Conservation (phyloP, 2,329 filamentous ascomycete genomes). For the Fusarium vanettenii region DNA sequence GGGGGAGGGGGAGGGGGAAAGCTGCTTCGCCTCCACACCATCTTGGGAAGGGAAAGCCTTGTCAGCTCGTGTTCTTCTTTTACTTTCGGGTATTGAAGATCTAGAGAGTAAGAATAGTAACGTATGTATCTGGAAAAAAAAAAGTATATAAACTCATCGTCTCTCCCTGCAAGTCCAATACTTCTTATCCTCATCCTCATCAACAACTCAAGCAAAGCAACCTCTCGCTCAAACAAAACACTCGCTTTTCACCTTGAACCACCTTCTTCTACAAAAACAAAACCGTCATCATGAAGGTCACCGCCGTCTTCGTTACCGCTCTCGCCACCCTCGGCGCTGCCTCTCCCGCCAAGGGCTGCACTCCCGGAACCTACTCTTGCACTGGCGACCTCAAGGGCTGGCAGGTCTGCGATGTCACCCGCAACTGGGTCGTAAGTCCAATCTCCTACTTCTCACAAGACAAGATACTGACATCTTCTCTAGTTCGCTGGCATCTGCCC, state of each 20-base stretch:
- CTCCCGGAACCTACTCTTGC: slow-evolving; percentile 52
- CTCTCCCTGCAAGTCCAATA: not conserved
- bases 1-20: not conserved
- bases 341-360: slow-evolving; percentile 36
- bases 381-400: slow-evolving; percentile 42
- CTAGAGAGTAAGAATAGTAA: slow-evolving; percentile 26
- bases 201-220: not conserved
- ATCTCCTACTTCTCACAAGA: too few species aligned
- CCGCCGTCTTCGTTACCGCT: slow-evolving; percentile 33
- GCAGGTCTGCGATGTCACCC: slow-evolving; percentile 48
- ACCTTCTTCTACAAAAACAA: not conserved
- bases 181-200: slow-evolving; percentile 22
- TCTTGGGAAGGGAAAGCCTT: not conserved
- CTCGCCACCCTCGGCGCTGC: slow-evolving; percentile 36
- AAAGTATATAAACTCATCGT: slow-evolving; percentile 24
- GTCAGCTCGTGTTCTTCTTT: slow-evolving; percentile 21
- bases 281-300: slow-evolving; percentile 48
- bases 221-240: slow-evolving; percentile 17
- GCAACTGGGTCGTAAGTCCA: slow-evolving; percentile 49
- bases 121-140: not conserved
- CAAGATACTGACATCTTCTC: too few species aligned
- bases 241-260: slow-evolving; percentile 29
- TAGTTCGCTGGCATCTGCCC: slow-evolving; percentile 51
- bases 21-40: slow-evolving; percentile 6
- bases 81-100: not conserved